Evolutionary conservation across 768 basidiomycete species (phyloP).

Genomic region (Mycena kentingensis): DNA sequence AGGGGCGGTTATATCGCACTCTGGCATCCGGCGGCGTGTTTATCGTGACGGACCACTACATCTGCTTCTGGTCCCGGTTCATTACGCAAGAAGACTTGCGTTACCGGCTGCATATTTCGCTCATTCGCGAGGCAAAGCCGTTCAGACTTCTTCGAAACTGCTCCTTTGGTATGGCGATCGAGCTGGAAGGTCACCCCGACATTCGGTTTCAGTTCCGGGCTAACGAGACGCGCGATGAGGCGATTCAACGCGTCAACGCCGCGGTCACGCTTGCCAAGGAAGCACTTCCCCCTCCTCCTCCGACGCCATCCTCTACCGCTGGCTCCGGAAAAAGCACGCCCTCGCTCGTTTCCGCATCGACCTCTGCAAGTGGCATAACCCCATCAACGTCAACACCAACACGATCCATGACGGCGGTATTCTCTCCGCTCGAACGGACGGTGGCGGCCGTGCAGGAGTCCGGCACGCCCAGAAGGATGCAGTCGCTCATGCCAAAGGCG

Average conservation of each 20-base stretch:
- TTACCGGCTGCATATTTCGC: slow-evolving; percentile 46
- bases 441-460: slow-evolving; percentile 33
- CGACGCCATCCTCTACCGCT: slow-evolving; percentile 3
- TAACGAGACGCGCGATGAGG: slow-evolving; percentile 44
- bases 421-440: slow-evolving; percentile 47
- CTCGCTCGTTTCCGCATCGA: background rate
- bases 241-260: slow-evolving; percentile 37
- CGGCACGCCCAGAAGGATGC: slow-evolving; percentile 33
- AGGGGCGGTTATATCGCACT: slow-evolving; percentile 37
- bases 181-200: slow-evolving; percentile 47
- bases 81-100: slow-evolving; percentile 38
- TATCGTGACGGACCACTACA: slow-evolving; percentile 39
- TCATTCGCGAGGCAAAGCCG: slow-evolving; percentile 41
- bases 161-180: slow-evolving; percentile 42
- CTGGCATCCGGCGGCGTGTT: slow-evolving; percentile 44
- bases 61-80: slow-evolving; percentile 52
- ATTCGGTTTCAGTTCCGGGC: slow-evolving; percentile 54
- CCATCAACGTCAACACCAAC: slow-evolving; percentile 9
- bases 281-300: slow-evolving; percentile 9
- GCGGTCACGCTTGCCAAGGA: slow-evolving; percentile 14
- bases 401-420: slow-evolving; percentile 38
- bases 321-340: background rate
- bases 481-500: slow-evolving; percentile 43
- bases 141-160: slow-evolving; percentile 32
- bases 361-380: background rate